Conservation (phyloP, 2,329 filamentous ascomycete genomes). For the Pseudocercospora macadamiae region DNA sequence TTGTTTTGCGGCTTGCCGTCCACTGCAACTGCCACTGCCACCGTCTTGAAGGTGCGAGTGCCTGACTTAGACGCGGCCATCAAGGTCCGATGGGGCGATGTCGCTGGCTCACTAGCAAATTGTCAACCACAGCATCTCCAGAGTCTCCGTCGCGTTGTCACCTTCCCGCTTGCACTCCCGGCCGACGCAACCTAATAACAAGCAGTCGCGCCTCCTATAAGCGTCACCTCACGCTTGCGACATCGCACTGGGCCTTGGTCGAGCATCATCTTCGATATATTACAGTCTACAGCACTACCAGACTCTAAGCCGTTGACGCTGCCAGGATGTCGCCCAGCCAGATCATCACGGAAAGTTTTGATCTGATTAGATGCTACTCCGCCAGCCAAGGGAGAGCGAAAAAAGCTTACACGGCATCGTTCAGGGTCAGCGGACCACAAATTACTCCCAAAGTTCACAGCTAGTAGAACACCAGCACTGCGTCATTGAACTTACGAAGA, state of each 20-base stretch:
- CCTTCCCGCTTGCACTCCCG: too few species aligned
- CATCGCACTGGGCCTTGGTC: background rate
- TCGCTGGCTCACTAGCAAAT: background rate
- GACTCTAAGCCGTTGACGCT: background rate
- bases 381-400: background rate
- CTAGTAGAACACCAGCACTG: background rate
- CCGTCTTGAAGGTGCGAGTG: too few species aligned
- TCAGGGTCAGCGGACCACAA: background rate
- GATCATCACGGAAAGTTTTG: background rate
- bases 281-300: background rate
- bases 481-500: background rate
- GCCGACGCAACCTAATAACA: too few species aligned
- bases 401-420: background rate
- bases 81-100: background rate
- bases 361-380: background rate
- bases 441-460: background rate
- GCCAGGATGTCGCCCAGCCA: background rate
- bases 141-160: background rate
- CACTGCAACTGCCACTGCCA: too few species aligned
- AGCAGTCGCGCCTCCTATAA: too few species aligned
- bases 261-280: background rate
- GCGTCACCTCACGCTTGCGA: too few species aligned
- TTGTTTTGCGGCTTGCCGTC: too few species aligned
- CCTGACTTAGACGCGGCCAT: too few species aligned
- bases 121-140: background rate